Evolutionary conservation across 2,329 filamentous ascomycete species (phyloP).

Genomic region (Fusarium coicis): DNA sequence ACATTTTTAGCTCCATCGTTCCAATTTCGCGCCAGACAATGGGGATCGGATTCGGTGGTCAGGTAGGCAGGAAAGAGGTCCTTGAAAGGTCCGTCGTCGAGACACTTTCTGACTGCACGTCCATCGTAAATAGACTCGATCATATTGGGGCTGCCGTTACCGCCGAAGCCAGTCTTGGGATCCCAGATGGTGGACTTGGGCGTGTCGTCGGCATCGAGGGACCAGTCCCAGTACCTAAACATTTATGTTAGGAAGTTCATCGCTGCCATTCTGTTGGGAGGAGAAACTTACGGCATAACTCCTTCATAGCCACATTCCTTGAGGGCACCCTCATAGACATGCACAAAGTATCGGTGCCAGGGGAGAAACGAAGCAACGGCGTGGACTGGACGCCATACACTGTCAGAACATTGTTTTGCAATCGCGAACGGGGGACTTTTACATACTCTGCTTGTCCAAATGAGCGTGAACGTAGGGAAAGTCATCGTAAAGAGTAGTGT

Average conservation of each 20-base stretch:
- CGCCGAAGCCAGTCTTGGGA: background rate
- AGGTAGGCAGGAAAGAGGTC: background rate
- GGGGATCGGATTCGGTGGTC: background rate
- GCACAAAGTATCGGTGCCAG: background rate
- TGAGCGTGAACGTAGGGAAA: background rate
- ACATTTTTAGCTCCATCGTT: background rate
- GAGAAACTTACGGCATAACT: background rate
- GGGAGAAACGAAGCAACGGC: background rate
- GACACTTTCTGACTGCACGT: background rate
- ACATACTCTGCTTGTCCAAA: background rate
- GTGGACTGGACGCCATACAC: background rate
- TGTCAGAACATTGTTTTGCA: background rate
- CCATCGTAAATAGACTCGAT: background rate
- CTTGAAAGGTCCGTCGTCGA: background rate
- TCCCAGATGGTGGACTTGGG: background rate
- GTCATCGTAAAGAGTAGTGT: background rate
- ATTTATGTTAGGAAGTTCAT: background rate
- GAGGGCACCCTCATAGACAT: background rate
- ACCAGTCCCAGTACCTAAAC: rapidly evolving
- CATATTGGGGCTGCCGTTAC: background rate
- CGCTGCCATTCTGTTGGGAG: too few species aligned
- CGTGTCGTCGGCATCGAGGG: background rate
- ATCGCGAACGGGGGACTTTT: rapidly evolving
- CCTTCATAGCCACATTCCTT: background rate
- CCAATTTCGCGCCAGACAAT: background rate